A percentile compares a stretch with the other conserved stretches of the same genome.
phyloP scores from a whole-genome alignment of 1,284 basidiomycete genomes.

The Pseudozyma sp. region DNA sequence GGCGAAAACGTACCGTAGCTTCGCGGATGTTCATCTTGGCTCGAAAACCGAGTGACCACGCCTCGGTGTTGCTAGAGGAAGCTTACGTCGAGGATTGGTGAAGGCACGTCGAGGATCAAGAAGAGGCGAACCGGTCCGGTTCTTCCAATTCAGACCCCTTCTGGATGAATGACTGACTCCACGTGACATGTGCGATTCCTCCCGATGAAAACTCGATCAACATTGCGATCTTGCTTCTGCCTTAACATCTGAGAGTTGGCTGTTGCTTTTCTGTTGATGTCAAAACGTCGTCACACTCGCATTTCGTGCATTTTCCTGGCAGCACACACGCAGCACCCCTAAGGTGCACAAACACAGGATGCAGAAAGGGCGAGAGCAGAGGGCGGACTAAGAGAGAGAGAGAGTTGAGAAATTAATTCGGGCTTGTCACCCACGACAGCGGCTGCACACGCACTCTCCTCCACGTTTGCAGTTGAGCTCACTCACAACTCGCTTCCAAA shows the following conservation, averaged over 20 bases:
- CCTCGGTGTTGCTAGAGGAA: background rate
- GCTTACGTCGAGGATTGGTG: slow-evolving; percentile 1
- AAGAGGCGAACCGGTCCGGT: background rate
- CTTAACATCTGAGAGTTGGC: too few species aligned
- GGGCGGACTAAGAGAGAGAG: too few species aligned
- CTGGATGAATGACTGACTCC: too few species aligned
- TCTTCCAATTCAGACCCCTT: too few species aligned
- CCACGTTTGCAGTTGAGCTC: slow-evolving; percentile 7
- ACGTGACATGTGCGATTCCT: background rate
- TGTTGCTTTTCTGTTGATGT: too few species aligned
- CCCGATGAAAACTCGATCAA: background rate
- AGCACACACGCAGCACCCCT: too few species aligned
- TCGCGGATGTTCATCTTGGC: slow-evolving; percentile 39
- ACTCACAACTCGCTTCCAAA: background rate
- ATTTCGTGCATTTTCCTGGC: too few species aligned
- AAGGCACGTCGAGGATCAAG: background rate
- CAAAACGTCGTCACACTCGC: too few species aligned
- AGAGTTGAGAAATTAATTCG: background rate
- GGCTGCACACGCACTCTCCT: slow-evolving; percentile 1
- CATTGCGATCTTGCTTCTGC: too few species aligned
- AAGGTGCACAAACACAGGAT: too few species aligned
- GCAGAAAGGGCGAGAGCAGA: too few species aligned
- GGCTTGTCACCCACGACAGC: slow-evolving; percentile 7
- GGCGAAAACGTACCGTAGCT: slow-evolving; percentile 13
- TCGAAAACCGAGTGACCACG: background rate